Evolutionary conservation across 345 rosid species (phyloP).

Genomic region (Carallia pectinifolia): DNA sequence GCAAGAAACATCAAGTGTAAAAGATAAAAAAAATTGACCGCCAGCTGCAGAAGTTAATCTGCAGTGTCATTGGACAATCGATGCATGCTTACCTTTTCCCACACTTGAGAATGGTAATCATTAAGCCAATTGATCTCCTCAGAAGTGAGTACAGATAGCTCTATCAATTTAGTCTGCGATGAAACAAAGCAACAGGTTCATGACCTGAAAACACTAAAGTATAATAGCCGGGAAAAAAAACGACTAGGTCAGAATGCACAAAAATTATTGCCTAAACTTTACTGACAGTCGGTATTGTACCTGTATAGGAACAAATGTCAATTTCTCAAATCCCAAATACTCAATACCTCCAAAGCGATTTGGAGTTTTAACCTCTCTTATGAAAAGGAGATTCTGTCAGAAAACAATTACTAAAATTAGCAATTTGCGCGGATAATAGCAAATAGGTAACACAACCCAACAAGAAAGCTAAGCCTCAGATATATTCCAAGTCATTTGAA

Average conservation of each 20-base stretch:
- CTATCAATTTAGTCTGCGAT: slow-evolving; percentile 71
- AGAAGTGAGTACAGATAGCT: slow-evolving; percentile 53
- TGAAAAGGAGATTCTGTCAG: slow-evolving; percentile 77
- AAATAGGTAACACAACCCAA: background rate
- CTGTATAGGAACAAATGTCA: slow-evolving; percentile 91
- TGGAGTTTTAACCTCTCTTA: slow-evolving; percentile 66
- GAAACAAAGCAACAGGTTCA: slow-evolving; percentile 6
- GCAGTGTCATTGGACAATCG: background rate
- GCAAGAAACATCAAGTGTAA: too few relatives aligned
- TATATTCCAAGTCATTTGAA: background rate
- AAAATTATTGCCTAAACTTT: too few relatives aligned
- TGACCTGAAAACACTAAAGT: background rate
- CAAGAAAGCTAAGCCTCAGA: background rate
- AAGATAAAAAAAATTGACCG: background rate
- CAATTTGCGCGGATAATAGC: background rate
- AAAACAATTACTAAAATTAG: background rate
- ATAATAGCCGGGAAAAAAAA: background rate
- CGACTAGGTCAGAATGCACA: background rate
- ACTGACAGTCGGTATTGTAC: slow-evolving; percentile 23
- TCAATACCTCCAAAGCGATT: slow-evolving; percentile 76
- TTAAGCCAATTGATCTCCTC: slow-evolving; percentile 80
- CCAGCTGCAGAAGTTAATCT: background rate
- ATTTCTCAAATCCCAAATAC: slow-evolving; percentile 84
- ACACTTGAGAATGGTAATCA: slow-evolving; percentile 73
- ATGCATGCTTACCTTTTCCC: slow-evolving; percentile 71